Conservation (phyloP, 2,329 filamentous ascomycete genomes). For the Thelonectria olida region DNA sequence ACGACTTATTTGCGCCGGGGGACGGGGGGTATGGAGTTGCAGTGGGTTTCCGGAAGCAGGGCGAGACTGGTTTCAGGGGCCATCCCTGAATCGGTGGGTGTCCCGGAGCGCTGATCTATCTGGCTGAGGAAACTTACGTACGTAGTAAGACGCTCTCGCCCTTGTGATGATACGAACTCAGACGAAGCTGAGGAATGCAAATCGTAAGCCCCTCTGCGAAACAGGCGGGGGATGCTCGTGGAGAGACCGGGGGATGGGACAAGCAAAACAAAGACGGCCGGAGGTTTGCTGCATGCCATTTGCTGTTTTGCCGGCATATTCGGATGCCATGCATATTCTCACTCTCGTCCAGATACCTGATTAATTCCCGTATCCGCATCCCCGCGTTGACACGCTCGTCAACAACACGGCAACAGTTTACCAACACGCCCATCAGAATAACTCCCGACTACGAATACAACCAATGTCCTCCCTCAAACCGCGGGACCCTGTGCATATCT, state of each 20-base stretch:
- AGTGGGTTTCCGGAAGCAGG: constrained; percentile 25
- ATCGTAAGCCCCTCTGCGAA: constrained; percentile 13
- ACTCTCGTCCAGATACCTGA: neutral
- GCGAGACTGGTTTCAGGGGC: constrained; percentile 41
- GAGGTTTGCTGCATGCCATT: constrained; percentile 19
- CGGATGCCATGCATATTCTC: constrained; percentile 1
- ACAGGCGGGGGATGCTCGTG: neutral
- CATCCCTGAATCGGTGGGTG: constrained; percentile 31
- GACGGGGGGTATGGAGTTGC: neutral
- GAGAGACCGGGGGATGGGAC: constrained; percentile 1
- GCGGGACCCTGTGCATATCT: neutral
- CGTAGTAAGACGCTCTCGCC: constrained; percentile 18
- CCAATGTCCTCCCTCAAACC: neutral
- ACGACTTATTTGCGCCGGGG: constrained; percentile 23
- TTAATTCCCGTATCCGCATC: neutral
- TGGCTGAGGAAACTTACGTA: neutral
- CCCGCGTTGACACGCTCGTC: neutral
- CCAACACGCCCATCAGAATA: neutral
- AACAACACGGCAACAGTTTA: neutral
- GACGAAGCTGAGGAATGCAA: constrained; percentile 37
- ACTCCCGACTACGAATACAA: neutral
- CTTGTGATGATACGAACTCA: constrained; percentile 14
- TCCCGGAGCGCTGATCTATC: constrained; percentile 4
- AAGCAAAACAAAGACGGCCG: constrained; percentile 5
- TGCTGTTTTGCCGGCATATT: constrained; percentile 3